Base-by-base conservation (phyloP, 345 rosid genomes). In the Laguncularia racemosa region DNA sequence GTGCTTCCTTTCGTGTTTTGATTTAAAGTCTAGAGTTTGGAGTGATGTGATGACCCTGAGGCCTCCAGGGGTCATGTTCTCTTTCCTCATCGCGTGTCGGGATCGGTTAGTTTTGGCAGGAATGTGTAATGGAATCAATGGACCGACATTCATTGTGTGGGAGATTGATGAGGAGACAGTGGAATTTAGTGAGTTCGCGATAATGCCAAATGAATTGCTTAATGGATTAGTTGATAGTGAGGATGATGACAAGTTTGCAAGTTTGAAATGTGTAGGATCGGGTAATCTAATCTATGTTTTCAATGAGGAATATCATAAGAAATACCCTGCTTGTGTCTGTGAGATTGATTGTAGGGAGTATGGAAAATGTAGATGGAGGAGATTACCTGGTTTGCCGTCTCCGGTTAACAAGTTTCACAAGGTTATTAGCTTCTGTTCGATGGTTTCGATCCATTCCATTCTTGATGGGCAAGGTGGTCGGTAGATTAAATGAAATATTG, bases 351-450 rank as follows among this genome's bases (percentile, higher is more conserved):
- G 69, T 4, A 74, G 72, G 20, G 59, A 16, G 16, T 47, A 69
- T 13, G 76, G 69, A 0, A 69, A 60, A 15, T 81, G 81, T 58
- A 72, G 74, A 54, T 87, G 97, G 97, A 78, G 88, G 75, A 83
- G 76, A 69, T 53, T 91, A 53, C 97, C 96, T 16, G 76, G 21
- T 12, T 73, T 85, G 79, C 85, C 91, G 16, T 85, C 75, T 5
- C 93, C 87, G 3, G 89, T 91, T 26, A 91, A 87, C 57, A 79
- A 91, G 79, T 88, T 87, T 60, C 97, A 85, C 63, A 85, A 87
- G 62, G 86, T 91, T 66, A 72, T 88, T 65, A 83, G 84, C 71
- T 91, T 85, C 55, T 85, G 86, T 59, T 91, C 97, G 9, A 64
- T 72, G 0, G 82, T 87, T 26, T 78, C 85, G 0, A 72, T 79